Conservation (phyloP, 495 filamentous ascomycete genomes). For the Platismatia glauca region DNA sequence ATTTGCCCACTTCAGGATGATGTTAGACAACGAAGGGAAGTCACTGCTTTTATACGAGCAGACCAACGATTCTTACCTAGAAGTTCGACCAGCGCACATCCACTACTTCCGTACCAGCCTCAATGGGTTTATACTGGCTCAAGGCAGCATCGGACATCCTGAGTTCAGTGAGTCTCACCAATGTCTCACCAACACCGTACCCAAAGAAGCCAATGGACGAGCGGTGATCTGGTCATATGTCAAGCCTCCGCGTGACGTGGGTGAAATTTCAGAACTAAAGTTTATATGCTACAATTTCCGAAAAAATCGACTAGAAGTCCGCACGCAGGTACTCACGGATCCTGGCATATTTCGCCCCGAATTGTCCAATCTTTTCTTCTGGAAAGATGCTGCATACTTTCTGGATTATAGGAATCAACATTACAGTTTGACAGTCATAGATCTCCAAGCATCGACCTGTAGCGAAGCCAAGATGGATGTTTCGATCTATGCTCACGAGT, state of each 20-base stretch:
- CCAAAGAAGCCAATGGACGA: neutral
- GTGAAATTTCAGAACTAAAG: neutral
- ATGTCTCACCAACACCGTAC: neutral
- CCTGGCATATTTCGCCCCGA: accelerated
- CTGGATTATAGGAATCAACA: too few relatives aligned
- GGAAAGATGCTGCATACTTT: slow-evolving; percentile 1
- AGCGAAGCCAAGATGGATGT: neutral
- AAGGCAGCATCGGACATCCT: neutral
- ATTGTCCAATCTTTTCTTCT: neutral
- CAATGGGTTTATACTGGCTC: neutral
- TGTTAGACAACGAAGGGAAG: neutral
- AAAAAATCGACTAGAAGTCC: neutral
- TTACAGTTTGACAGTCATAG: neutral
- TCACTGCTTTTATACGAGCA: neutral
- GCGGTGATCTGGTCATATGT: neutral
- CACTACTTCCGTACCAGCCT: neutral
- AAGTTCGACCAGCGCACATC: neutral
- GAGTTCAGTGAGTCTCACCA: neutral
- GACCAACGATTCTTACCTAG: neutral
- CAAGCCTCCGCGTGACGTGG: neutral
- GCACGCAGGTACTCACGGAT: neutral
- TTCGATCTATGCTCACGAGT: neutral
- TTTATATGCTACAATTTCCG: slow-evolving; percentile 3
- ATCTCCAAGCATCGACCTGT: neutral
- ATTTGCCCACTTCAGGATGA: neutral